phyloP scores from a whole-genome alignment of 192 early-diverging fungal genomes.

The Coemansia javaensis region DNA sequence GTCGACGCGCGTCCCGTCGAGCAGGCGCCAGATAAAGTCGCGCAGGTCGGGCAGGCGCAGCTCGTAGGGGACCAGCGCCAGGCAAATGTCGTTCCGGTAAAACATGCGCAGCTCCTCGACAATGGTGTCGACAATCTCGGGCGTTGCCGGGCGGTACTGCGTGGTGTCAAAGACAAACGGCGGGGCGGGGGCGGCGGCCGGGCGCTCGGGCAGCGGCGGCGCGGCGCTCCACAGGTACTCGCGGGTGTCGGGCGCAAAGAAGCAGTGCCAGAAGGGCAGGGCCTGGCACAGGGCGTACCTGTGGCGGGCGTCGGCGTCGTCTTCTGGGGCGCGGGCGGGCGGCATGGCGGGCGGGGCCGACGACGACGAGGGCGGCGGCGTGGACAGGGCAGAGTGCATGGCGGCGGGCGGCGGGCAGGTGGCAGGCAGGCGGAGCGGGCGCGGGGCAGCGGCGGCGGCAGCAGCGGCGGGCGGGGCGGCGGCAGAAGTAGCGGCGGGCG shows the following conservation, averaged over 20 bases:
- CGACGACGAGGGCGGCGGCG: background rate
- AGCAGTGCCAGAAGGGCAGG: constrained; percentile 31
- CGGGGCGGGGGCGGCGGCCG: constrained; percentile 1
- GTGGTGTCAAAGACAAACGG: background rate
- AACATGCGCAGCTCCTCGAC: constrained; percentile 23
- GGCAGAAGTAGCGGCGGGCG: background rate
- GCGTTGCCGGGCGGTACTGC: constrained; percentile 16
- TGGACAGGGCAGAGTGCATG: background rate
- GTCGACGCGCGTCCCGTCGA: constrained; percentile 23
- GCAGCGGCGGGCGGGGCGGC: background rate
- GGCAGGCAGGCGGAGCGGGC: background rate
- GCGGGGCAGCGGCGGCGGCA: background rate
- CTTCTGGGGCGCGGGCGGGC: no score
- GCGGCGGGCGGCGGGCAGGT: background rate
- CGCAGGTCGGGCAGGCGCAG: constrained; percentile 18
- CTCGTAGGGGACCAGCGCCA: constrained; percentile 17
- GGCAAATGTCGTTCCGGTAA: constrained; percentile 15
- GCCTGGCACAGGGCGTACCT: constrained; percentile 9
- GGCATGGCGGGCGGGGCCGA: background rate
- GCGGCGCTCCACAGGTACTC: constrained; percentile 14
- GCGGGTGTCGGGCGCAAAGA: constrained; percentile 15
- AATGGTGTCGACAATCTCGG: constrained; percentile 21
- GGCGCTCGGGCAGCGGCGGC: background rate
- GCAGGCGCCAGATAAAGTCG: constrained; percentile 38
- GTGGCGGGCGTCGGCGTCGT: background rate